Evolutionary conservation across 148 eudicot genomes (phyloP), one percentile per base, ranked within the genome.

Genomic region (Fagopyrum homotropicum): DNA sequence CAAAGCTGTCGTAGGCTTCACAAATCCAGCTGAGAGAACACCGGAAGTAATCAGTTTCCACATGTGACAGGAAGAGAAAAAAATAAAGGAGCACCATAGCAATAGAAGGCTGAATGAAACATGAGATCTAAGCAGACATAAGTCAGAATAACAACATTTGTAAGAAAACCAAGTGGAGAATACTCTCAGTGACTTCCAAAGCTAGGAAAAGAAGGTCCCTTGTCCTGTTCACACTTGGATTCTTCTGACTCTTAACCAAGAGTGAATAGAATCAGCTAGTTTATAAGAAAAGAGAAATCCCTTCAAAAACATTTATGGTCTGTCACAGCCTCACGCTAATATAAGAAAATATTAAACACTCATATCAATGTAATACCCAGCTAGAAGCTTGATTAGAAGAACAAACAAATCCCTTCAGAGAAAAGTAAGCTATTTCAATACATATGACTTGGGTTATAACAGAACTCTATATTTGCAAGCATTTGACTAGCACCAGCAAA

Each of bases 11-110:
- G 66, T 60, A 60, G 66, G 19, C 40, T 60, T 60, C 66, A 22
- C 66, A 60, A 60, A 60, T 60, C 84, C 83, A 40, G 85, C 84
- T 64, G 87, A 82, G 83, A 72, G 83, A 69, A 80, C 47, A 73
- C 88, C 84, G 81, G 74, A 81, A 79, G 63, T 35, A 79, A 60
- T 26, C 30, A 60, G 66, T 26, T 26, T 26, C n/a, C 16, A 55
- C 9, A 60, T 30, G 26, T 19, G 8, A 26, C 1, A 60, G 40
- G 19, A 17, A 26, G 35, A 59, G 5, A 60, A 60, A 52, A 52
- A 17, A 52, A 8, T 52, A 57, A 26, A 60, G 66, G 66, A 60
- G 9, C 2, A 60, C 12, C 12, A 8, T 60, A 22, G 40, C 29
- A 17, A 17, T 56, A 22, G 14, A 60, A 22, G 43, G 40, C 40